phyloP scores from a whole-genome alignment of 768 basidiomycete species.

The Hericium erinaceus region DNA sequence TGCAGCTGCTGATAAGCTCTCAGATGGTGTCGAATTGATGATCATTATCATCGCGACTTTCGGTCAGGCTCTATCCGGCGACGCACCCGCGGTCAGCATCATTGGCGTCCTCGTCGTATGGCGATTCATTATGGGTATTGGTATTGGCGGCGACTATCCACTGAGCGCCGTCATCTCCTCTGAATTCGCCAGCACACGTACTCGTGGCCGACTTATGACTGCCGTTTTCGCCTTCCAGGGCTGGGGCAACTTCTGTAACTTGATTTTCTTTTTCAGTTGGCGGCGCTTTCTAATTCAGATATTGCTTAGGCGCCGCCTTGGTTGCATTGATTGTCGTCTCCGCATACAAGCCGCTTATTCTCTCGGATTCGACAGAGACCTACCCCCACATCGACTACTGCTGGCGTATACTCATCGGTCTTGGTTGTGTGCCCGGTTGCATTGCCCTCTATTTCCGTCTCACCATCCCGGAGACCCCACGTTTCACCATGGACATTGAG shows the following conservation, averaged over 20 bases:
- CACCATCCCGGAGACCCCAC: conserved; percentile 88
- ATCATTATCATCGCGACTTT: conserved; percentile 78
- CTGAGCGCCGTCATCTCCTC: conserved; percentile 80
- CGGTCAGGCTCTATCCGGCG: conserved; percentile 68
- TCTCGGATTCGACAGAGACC: conserved; percentile 32
- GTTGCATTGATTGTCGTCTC: conserved; percentile 53
- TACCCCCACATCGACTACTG: conserved; percentile 55
- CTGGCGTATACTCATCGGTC: conserved; percentile 85
- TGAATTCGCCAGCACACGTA: conserved; percentile 73
- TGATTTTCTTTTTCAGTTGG: not conserved
- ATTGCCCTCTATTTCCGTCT: conserved; percentile 88
- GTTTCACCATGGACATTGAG: conserved; percentile 89
- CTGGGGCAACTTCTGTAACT: conserved; percentile 74
- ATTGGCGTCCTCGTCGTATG: conserved; percentile 74
- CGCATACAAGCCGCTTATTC: conserved; percentile 57
- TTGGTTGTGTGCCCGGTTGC: conserved; percentile 74
- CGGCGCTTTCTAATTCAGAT: not conserved
- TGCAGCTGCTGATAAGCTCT: not conserved
- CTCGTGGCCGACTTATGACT: conserved; percentile 81
- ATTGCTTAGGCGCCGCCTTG: conserved; percentile 45
- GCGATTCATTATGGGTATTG: conserved; percentile 77
- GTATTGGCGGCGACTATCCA: conserved; percentile 88
- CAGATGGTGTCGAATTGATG: conserved; percentile 67
- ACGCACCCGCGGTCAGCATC: conserved; percentile 56
- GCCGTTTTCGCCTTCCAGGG: conserved; percentile 83